A percentile compares a stretch with the other conserved stretches of the same genome.
Evolutionary conservation across 2,329 filamentous ascomycete genomes (phyloP).

Genomic region (Penicillium sp.): DNA sequence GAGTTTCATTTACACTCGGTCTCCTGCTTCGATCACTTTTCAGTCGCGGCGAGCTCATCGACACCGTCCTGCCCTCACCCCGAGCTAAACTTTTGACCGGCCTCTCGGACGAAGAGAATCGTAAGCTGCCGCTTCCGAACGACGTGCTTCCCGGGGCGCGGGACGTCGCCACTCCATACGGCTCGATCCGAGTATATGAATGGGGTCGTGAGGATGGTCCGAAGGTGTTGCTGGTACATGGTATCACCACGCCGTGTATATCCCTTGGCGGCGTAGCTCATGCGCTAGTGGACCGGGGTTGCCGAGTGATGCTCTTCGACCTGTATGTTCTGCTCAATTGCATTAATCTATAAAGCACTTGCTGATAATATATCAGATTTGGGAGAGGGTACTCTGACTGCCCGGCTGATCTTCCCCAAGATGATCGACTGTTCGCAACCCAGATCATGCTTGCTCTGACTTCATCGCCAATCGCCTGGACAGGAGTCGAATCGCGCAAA

Average conservation of each 20-base stretch:
- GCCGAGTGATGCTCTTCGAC: conserved; percentile 74
- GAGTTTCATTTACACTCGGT: conserved; percentile 34
- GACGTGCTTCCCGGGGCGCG: conserved; percentile 59
- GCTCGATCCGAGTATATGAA: conserved; percentile 69
- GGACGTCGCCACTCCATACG: conserved; percentile 59
- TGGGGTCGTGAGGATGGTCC: conserved; percentile 68
- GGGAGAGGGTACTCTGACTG: conserved; percentile 73
- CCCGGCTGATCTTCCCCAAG: conserved; percentile 62
- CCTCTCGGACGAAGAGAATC: conserved; percentile 35
- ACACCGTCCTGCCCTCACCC: conserved; percentile 34
- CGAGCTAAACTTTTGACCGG: conserved; percentile 30
- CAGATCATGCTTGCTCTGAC: conserved; percentile 67
- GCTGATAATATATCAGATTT: conserved; percentile 24
- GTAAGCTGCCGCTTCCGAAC: conserved; percentile 58
- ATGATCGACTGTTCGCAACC: conserved; percentile 65
- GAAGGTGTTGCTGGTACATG: conserved; percentile 71
- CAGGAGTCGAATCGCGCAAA: conserved; percentile 43
- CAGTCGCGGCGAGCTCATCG: conserved; percentile 7
- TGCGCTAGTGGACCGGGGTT: conserved; percentile 60
- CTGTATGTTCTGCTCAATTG: conserved; percentile 31
- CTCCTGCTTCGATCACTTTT: conserved; percentile 30
- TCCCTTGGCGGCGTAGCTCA: conserved; percentile 62
- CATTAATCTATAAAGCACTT: background rate
- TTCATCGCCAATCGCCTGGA: conserved; percentile 67
- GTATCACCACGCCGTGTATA: conserved; percentile 73